Base-by-base conservation (phyloP, 345 rosid genomes). In the Eutrema yunnanense region DNA sequence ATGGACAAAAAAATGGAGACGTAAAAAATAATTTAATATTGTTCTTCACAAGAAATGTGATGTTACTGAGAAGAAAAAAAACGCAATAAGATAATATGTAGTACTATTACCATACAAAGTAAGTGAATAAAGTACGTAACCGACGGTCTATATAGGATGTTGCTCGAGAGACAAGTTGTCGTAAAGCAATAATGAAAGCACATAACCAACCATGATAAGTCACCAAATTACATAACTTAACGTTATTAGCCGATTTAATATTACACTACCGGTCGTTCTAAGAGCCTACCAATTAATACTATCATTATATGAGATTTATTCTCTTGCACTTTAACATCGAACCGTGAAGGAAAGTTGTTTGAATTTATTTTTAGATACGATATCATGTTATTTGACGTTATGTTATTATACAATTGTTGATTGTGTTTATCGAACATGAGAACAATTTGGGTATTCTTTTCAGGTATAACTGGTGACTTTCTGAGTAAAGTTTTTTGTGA, bases 161-260 rank as follows among this genome's bases (percentile, higher is more conserved):
- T 73, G 57, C 47, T 50, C 32, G 42, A 49, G 66, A 41, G 29
- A 7, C 37, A 48, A 74, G 42, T 41, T 73, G 43, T 38, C 57
- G 52, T 64, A 49, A 46, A 47, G 65, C 44, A 58, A 42, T 50
- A 50, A 32, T 26, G 2, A 30, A 71, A 61, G 44, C 52, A 41
- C 54, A 27, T 36, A 34, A 33, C 50, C 30, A 8, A 14, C 37
- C n/a, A 40, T 9, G 3, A 29, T 5, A 36, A 64, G 46, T 14
- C 32, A 65, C 47, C 63, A 53, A 42, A 46, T 34, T 26, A 9
- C 69, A 54, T 26, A 63, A 54, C 22, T 44, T 48, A 6, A n/a
- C n/a, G 26, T 43, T 30, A 51, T 42, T 71, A 29, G 51, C 34
- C 16, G 14, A 36, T 16, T 30, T n/a, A 36, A 38, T 12, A 56